Base-by-base conservation (phyloP, 1,284 basidiomycete genomes). In the Marasmius sp. region DNA sequence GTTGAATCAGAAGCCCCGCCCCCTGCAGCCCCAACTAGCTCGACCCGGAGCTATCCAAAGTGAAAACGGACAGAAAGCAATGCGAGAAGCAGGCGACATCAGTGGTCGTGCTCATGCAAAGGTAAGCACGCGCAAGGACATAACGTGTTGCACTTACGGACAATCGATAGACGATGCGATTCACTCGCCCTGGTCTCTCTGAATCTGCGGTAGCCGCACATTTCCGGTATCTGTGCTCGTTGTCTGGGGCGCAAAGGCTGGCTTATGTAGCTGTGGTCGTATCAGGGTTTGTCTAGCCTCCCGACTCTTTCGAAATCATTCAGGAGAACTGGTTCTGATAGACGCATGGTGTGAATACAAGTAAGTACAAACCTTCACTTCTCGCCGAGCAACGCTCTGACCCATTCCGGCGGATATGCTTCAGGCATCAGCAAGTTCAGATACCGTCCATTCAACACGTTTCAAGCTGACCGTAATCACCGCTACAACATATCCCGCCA, bases 191-290 rank as follows among this genome's bases (percentile, higher is more conserved):
- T 4, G 91, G 89, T 2, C 74, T 87, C 61, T 86, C 88, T 1
- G 95, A 98, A 73, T 81, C 85, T 48, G 80, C 84, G 33, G 76
- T 97, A 4, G 92, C 89, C 0, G 91, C 94, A 9, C 91, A 94
- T 71, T 97, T 98, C 70, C 92, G 96, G 74, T 97, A 96, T 70
- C 67, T 90, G 0, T 95, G 93, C 71, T 83, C 87, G 5, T 77
- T 93, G 51, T 77, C 79, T n/a, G 95, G 95, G 14, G 84, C 92
- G 20, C 89, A 94, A 71, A 83, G 95, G 47, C 85, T 87, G 51
- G 95, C 95, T 11, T 98, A 98, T 71, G 95, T 98, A 0, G 95
- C 96, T 16, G 95, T 98, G 4, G 93, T 97, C 38, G 95, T 94
- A 6, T 94, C 93, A 1, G 95, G 95, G 91, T 93, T 71, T 68